A percentile compares a stretch with the other conserved stretches of the same genome.
phyloP scores from a whole-genome alignment of 2,329 filamentous ascomycete species.

The Podosphaera leucotricha region DNA sequence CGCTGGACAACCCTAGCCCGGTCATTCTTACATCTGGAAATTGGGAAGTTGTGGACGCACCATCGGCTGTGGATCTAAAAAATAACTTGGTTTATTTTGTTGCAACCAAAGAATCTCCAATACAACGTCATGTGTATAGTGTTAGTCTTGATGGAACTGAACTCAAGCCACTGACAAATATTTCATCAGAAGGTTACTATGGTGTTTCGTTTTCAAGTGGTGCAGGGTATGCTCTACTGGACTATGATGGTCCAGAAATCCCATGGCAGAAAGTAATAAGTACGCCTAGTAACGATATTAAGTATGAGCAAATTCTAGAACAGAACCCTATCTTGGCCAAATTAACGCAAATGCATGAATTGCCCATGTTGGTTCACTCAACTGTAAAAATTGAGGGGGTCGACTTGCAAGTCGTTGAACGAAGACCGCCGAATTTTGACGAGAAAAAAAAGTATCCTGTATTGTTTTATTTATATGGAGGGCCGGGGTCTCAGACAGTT shows the following conservation, averaged over 20 bases:
- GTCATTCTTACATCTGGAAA: slow-evolving; percentile 65
- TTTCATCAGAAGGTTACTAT: slow-evolving; percentile 53
- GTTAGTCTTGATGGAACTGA: slow-evolving; percentile 63
- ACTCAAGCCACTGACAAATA: slow-evolving; percentile 51
- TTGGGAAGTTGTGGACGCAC: slow-evolving; percentile 80
- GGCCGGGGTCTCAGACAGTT: slow-evolving; percentile 79
- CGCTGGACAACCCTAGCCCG: slow-evolving; percentile 61
- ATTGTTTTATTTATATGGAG: slow-evolving; percentile 84
- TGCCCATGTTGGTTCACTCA: slow-evolving; percentile 63
- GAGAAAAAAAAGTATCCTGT: slow-evolving; percentile 72
- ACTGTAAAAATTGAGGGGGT: slow-evolving; percentile 68
- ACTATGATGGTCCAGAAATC: slow-evolving; percentile 61
- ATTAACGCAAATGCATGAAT: slow-evolving; percentile 49
- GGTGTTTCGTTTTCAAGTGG: slow-evolving; percentile 61
- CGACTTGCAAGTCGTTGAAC: slow-evolving; percentile 52
- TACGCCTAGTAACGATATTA: slow-evolving; percentile 42
- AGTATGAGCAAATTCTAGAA: slow-evolving; percentile 51
- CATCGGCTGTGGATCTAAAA: slow-evolving; percentile 61
- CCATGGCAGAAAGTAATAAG: slow-evolving; percentile 82
- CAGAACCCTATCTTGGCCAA: slow-evolving; percentile 49
- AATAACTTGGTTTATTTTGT: slow-evolving; percentile 83
- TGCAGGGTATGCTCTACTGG: slow-evolving; percentile 62
- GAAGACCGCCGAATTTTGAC: slow-evolving; percentile 73
- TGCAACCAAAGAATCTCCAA: slow-evolving; percentile 65
- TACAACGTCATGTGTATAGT: slow-evolving; percentile 76